Evolutionary conservation across 441 rosid species (phyloP).

Genomic region (Breynia disticha): DNA sequence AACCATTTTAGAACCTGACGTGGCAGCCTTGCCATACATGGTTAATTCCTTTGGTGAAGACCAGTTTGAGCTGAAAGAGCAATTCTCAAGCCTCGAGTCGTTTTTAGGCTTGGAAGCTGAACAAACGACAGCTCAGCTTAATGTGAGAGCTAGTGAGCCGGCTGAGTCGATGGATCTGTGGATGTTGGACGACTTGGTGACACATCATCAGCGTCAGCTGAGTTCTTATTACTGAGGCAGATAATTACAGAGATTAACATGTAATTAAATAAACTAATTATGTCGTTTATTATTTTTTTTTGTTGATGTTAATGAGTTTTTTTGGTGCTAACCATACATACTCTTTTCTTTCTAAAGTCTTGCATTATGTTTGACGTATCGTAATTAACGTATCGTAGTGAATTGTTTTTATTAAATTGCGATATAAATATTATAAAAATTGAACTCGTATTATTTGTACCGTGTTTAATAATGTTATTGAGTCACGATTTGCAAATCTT

Average conservation of each 20-base stretch:
- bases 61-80: constrained; percentile 33
- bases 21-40: neutral
- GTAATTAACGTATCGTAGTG: no score
- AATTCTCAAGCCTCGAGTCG: constrained; percentile 44
- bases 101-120: constrained; percentile 43
- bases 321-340: neutral
- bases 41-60: neutral
- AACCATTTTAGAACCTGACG: constrained; percentile 14
- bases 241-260: neutral
- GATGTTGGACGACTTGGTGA: constrained; percentile 55
- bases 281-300: neutral
- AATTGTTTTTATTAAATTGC: neutral
- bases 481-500: neutral
- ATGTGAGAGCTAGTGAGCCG: constrained; percentile 5
- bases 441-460: no score
- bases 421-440: no score
- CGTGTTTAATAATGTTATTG: no score
- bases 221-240: neutral
- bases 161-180: constrained; percentile 32
- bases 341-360: no score
- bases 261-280: neutral
- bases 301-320: neutral
- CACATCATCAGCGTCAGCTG: constrained; percentile 20
- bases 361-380: no score
- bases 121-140: constrained; percentile 15